Evolutionary conservation across 495 filamentous ascomycete species (phyloP).

Genomic region (Astrothelium macrocarpum): DNA sequence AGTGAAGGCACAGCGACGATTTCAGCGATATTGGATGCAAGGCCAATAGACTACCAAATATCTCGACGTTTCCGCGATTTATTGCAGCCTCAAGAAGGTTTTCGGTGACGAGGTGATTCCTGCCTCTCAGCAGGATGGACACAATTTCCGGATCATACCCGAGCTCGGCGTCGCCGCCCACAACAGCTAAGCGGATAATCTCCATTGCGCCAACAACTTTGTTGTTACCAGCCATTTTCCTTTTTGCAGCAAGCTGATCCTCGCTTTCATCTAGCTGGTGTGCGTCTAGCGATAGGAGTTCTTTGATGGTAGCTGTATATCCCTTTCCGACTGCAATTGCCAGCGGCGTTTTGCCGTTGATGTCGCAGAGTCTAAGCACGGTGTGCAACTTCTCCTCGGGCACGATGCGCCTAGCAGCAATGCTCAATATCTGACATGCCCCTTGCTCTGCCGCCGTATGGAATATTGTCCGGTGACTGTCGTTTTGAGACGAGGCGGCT

Average conservation of each 20-base stretch:
- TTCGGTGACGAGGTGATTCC: not conserved
- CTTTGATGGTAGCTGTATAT: not conserved
- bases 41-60: no score
- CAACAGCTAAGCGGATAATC: not conserved
- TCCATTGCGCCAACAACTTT: not conserved
- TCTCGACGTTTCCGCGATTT: no score
- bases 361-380: not conserved
- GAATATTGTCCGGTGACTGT: not conserved
- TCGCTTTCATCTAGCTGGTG: not conserved
- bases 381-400: not conserved
- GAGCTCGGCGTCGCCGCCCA: no score
- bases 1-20: not conserved
- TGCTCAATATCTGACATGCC: not conserved
- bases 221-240: not conserved
- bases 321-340: not conserved
- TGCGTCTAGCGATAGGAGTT: not conserved
- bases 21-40: no score
- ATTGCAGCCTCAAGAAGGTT: not conserved
- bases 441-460: not conserved
- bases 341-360: not conserved
- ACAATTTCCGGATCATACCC: not conserved
- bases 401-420: not conserved
- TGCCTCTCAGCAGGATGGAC: not conserved
- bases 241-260: not conserved
- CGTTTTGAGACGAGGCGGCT: not conserved